These are phyloP conservation scores for Apiosordaria backusii DNA, from an alignment of 495 filamentous ascomycete genomes.

Conservation along the genomic window DNA sequence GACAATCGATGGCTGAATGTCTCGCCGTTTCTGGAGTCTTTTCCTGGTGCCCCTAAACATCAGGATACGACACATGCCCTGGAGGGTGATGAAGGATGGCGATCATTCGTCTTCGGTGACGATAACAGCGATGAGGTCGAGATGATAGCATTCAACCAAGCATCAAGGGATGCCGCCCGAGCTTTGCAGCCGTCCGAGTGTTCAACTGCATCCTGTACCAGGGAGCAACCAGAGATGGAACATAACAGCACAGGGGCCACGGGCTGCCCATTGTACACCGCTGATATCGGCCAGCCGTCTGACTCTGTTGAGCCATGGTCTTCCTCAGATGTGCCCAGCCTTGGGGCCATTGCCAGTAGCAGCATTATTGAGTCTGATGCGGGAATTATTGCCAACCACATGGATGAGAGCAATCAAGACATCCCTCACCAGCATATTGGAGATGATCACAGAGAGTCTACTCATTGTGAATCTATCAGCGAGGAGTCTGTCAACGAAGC, in stretches of 20 bases:
- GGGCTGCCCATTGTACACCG: background rate
- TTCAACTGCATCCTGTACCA: background rate
- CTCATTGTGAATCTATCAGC: background rate
- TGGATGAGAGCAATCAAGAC: background rate
- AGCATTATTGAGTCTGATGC: background rate
- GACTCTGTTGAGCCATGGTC: background rate
- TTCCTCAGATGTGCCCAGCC: background rate
- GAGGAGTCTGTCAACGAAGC: background rate
- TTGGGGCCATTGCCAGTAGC: background rate
- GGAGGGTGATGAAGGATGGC: constrained; percentile 37
- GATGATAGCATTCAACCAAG: constrained; percentile 32
- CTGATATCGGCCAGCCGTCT: background rate
- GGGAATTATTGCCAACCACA: background rate
- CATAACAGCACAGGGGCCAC: background rate
- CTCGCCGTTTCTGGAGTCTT: background rate
- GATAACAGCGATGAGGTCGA: constrained; percentile 35
- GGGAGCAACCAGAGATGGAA: background rate
- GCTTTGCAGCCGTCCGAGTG: constrained; percentile 28
- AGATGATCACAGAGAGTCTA: background rate
- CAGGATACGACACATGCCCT: background rate
- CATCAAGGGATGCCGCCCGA: constrained; percentile 34
- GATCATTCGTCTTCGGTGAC: constrained; percentile 36
- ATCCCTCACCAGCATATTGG: background rate
- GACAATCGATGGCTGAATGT: background rate
- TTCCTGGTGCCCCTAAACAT: background rate